Evolutionary conservation across 2,329 filamentous ascomycete species (phyloP), one percentile per base, ranked within the genome.

Genomic region (Trichophyton schoenleinii): DNA sequence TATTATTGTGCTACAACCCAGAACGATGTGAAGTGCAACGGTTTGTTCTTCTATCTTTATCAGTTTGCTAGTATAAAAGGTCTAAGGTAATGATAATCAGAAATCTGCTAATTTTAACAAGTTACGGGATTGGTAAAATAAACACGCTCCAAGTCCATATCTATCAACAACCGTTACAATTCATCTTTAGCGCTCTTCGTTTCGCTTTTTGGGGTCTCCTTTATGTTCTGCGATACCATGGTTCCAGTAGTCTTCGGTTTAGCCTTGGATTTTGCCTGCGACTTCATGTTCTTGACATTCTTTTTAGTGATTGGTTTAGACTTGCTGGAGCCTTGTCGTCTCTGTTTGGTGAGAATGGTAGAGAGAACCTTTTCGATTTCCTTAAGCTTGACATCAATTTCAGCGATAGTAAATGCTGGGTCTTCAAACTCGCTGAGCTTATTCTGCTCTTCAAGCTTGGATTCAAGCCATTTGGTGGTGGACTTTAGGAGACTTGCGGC

Each of bases 391-490:
- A 78, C 79, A 62, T 84, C 77, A 34, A 96, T 74, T 31, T 96
- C 91, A 69, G 86, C 85, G 66, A 85, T 77, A 0, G 87, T 80
- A 7, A 96, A 79, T 5, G 86, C 85, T 0, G 90, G 88, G 66
- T 97, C 85, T 8, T 89, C 88, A 1, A 85, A 84, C 1, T 79
- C 75, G 15, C 80, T 77, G 2, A 96, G 82, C 66, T 83, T 85
- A 34, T 85, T 82, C 73, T 97, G 92, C 67, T 82, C 81, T 1
- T 80, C 77, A 57, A 88, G 75, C 70, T 88, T 87, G 65, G 87
- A 82, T 36, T 85, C 81, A 20, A 99, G 79, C 92, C 92, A 99
- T 20, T 81, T 78, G 15, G 80, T 76, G 18, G 86, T 83, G 13
- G 82, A 80, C 31, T 83, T 81, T 68, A 86, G 83, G 18, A 84